These are phyloP conservation scores for Citrus unshiu DNA, from an alignment of 345 rosid species.

Conservation along the genomic window DNA sequence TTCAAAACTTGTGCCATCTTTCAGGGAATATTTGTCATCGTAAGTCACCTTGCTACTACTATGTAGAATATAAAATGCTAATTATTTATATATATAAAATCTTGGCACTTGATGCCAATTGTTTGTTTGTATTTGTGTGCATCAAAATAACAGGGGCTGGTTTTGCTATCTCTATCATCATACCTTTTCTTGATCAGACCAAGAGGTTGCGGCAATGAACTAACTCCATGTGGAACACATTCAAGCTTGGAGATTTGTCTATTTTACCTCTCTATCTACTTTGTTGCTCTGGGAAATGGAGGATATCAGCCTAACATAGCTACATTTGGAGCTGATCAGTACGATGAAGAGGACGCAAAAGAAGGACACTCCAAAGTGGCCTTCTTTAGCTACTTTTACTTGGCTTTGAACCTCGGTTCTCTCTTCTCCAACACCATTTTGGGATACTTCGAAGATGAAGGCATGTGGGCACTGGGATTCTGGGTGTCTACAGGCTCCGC, in stretches of 20 bases:
- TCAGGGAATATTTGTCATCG: slow-evolving; percentile 87
- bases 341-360: slow-evolving; percentile 81
- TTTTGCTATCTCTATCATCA: slow-evolving; percentile 65
- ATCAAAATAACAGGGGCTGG: slow-evolving; percentile 59
- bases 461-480: slow-evolving; percentile 93
- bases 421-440: slow-evolving; percentile 94
- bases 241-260: slow-evolving; percentile 57
- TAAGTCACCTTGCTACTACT: slow-evolving; percentile 30
- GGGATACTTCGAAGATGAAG: slow-evolving; percentile 89
- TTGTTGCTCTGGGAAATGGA: slow-evolving; percentile 88
- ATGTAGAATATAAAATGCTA: not conserved
- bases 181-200: slow-evolving; percentile 78
- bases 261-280: slow-evolving; percentile 88
- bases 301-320: slow-evolving; percentile 99
- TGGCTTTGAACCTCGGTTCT: slow-evolving; percentile 87
- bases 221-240: slow-evolving; percentile 68
- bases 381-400: slow-evolving; percentile 97
- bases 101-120: not conserved
- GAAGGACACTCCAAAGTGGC: slow-evolving; percentile 87
- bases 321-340: slow-evolving; percentile 96
- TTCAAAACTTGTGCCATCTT: slow-evolving; percentile 97
- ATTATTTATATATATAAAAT: not conserved
- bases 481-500: slow-evolving; percentile 95
- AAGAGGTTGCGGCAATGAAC: slow-evolving; percentile 69
- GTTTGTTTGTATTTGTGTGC: not conserved